Conservation (phyloP, 2,329 filamentous ascomycete species). For the Cladosporium sp. region DNA sequence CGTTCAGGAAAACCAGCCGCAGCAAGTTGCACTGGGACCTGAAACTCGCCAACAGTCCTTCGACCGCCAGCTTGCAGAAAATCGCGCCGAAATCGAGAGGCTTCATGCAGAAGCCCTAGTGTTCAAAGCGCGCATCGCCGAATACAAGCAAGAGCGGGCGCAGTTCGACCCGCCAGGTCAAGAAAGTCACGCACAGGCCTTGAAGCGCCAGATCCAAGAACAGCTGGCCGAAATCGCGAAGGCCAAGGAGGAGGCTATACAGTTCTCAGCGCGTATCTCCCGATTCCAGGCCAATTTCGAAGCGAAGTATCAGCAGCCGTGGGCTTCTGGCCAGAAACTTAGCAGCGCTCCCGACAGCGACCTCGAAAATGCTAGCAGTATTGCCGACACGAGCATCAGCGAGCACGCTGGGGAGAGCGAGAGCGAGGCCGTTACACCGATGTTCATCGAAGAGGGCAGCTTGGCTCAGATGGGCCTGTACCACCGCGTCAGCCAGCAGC, state of each 20-base stretch:
- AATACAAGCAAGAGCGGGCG: background rate
- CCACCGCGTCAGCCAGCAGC: background rate
- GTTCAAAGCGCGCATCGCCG: background rate
- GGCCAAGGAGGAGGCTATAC: background rate
- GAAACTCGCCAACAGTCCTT: background rate
- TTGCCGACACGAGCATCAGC: background rate
- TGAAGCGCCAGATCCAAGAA: background rate
- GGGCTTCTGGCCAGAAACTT: background rate
- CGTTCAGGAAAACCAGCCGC: background rate
- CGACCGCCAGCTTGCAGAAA: background rate
- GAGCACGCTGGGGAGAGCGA: background rate
- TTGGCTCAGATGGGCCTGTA: background rate
- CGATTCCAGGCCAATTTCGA: background rate
- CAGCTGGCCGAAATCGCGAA: background rate
- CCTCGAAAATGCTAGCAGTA: background rate
- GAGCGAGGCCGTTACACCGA: background rate
- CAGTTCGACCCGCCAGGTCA: background rate
- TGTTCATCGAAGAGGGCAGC: background rate
- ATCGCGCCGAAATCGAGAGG: background rate
- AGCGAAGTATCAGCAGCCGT: background rate
- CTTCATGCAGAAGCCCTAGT: background rate
- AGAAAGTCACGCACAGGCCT: background rate
- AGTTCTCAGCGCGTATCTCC: background rate
- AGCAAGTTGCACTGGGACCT: background rate
- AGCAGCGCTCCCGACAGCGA: background rate